Base-by-base conservation (phyloP, 129 eudicot species). In the Mikania micrantha region DNA sequence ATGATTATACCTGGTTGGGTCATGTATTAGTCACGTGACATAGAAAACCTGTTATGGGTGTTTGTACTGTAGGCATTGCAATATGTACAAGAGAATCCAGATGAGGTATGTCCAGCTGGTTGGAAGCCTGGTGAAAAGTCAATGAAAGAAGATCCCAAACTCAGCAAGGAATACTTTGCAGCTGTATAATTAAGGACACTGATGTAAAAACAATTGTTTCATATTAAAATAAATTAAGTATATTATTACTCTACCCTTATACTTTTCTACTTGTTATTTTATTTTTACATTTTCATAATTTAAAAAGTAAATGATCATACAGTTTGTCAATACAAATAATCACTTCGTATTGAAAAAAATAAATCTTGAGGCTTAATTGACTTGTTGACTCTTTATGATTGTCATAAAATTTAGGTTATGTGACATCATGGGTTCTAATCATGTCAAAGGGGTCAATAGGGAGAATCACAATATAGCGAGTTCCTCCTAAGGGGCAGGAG, bases 121-220 rank as follows among this genome's bases (percentile, higher is more conserved):
- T 92, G 98, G 98, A 92, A 92, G 85, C 98, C 98, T 21, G 98
- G 98, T 76, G 98, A 92, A 76, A 92, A 86, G 78, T 78, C 96
- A 36, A 92, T 92, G 98, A 88, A 92, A 69, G 96, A 96, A 65
- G 98, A 92, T 70, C 96, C 96, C 27, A 92, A 92, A 84, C 81
- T 71, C 70, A 92, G 98, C 95, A 88, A 92, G 82, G 96, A 92
- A 16, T 92, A 84, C 80, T 92, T 92, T 57, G 80, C 98, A 36
- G 96, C 91, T 3, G 77, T 92, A 60, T 92, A 71, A 85, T 20
- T 39, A 25, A 36, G 7, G 8, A 35, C 32, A 7, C 27, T 16
- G 16, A n/a, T 65, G 4, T 9, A 39, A 44, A 39, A 39, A 9
- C 56, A 25, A 15, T 41, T 7, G 15, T 7, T 41, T 36, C 12